Percentiles rank a stretch among this genome's conserved stretches.
Evolutionary conservation across 2,329 filamentous ascomycete species (phyloP).

Genomic region (Fusarium burgessii): DNA sequence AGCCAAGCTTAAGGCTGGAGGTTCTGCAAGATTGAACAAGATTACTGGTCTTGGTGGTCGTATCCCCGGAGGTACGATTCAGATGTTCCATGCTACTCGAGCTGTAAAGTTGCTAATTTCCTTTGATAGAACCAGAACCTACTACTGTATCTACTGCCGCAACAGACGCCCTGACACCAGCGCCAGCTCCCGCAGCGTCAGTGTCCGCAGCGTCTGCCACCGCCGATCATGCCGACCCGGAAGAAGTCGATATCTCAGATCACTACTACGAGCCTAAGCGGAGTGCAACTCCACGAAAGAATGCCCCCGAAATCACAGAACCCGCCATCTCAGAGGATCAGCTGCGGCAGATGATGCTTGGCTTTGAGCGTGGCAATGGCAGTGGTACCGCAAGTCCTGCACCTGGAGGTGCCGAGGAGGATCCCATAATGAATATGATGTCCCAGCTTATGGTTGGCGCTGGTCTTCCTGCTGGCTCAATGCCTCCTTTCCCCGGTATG

Average conservation of each 20-base stretch:
- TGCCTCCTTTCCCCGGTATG: slow-evolving; percentile 53
- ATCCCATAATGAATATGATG: slow-evolving; percentile 73
- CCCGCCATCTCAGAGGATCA: slow-evolving; percentile 65
- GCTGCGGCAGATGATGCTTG: slow-evolving; percentile 74
- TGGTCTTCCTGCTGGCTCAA: slow-evolving; percentile 47
- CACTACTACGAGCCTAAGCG: slow-evolving; percentile 73
- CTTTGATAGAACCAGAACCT: slow-evolving; percentile 20
- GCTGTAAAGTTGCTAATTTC: not conserved
- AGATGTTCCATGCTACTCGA: not conserved
- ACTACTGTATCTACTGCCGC: slow-evolving; percentile 34
- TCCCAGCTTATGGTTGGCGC: slow-evolving; percentile 74
- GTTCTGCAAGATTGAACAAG: slow-evolving; percentile 76
- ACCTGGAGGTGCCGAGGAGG: slow-evolving; percentile 43
- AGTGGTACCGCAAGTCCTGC: slow-evolving; percentile 44
- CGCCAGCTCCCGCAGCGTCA: slow-evolving; percentile 50
- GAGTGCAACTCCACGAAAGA: slow-evolving; percentile 46
- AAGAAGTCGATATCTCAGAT: slow-evolving; percentile 83
- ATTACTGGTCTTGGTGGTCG: slow-evolving; percentile 77
- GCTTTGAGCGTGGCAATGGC: slow-evolving; percentile 56
- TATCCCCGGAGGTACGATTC: slow-evolving; percentile 49
- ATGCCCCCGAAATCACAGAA: slow-evolving; percentile 47
- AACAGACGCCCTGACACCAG: slow-evolving; percentile 47
- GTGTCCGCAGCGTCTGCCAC: slow-evolving; percentile 48
- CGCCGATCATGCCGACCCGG: slow-evolving; percentile 70
- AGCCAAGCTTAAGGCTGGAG: slow-evolving; percentile 81